Conservation (phyloP, 768 basidiomycete genomes). For the Phanerochaete carnosa region DNA sequence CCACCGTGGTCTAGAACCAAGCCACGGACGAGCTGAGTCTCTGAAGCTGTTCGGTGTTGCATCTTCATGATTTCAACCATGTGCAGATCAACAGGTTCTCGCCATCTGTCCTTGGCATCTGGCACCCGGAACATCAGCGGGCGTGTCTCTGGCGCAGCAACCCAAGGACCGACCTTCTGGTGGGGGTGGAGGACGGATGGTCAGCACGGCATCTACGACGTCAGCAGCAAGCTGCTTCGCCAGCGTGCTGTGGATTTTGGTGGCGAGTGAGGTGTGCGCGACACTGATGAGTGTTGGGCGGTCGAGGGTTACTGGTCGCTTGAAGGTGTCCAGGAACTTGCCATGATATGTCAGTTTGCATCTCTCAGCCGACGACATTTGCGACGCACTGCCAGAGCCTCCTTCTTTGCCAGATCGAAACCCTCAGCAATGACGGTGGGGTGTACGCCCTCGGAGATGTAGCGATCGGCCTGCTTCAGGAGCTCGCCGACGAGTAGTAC, state of each 20-base stretch:
- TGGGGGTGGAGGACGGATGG: constrained; percentile 74
- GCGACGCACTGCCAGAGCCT: constrained; percentile 72
- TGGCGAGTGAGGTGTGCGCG: constrained; percentile 92
- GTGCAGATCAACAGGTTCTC: constrained; percentile 93
- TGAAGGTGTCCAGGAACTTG: constrained; percentile 93
- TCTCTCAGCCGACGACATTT: constrained; percentile 8
- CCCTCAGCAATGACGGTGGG: constrained; percentile 94
- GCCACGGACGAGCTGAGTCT: constrained; percentile 93
- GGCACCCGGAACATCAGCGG: constrained; percentile 21
- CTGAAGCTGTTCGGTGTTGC: constrained; percentile 97
- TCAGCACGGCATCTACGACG: constrained; percentile 91
- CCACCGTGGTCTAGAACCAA: constrained; percentile 97
- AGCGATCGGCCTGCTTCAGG: constrained; percentile 96
- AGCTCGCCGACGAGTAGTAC: constrained; percentile 94
- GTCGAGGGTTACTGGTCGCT: constrained; percentile 73
- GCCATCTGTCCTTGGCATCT: constrained; percentile 67
- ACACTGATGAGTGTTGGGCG: constrained; percentile 90
- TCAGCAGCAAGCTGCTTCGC: constrained; percentile 88
- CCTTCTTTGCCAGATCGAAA: constrained; percentile 97
- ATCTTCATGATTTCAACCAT: constrained; percentile 99
- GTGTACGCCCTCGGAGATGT: constrained; percentile 97
- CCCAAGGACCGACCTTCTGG: constrained; percentile 42
- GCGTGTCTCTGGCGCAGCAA: background rate
- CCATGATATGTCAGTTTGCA: background rate
- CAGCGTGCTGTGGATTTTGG: constrained; percentile 80